These are phyloP conservation scores for Daldinia decipiens DNA, from an alignment of 495 filamentous ascomycete species.

Conservation along the genomic window DNA sequence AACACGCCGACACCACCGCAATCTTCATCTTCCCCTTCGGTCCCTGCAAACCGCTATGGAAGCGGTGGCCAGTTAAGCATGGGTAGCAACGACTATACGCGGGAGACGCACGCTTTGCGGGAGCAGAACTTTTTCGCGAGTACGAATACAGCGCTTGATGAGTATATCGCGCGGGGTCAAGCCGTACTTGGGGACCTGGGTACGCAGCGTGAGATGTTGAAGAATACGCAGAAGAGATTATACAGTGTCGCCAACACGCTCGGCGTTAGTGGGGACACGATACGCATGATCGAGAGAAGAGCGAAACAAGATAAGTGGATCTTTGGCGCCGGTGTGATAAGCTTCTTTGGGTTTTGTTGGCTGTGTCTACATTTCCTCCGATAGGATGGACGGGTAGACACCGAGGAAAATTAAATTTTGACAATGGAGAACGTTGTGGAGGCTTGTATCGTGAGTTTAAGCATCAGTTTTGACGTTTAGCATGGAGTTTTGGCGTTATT, in stretches of 20 bases:
- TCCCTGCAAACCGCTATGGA: conserved; percentile 48
- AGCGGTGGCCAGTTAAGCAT: conserved; percentile 64
- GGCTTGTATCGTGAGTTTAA: not conserved
- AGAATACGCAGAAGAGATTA: conserved; percentile 88
- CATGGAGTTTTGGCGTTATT: conserved; percentile 36
- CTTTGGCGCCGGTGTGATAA: conserved; percentile 84
- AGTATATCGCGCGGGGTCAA: conserved; percentile 90
- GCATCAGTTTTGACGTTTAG: conserved; percentile 23
- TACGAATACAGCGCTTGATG: conserved; percentile 85
- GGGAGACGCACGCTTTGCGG: conserved; percentile 85
- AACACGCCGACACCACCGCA: conserved; percentile 53
- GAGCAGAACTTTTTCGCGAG: conserved; percentile 87
- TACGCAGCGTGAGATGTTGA: conserved; percentile 92
- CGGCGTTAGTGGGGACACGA: conserved; percentile 93
- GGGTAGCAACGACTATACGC: conserved; percentile 65
- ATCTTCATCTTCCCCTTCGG: conserved; percentile 30
- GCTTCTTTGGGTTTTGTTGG: conserved; percentile 96
- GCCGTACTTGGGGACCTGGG: conserved; percentile 89
- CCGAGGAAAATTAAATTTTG: not conserved
- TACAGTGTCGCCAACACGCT: conserved; percentile 95
- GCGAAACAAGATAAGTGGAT: conserved; percentile 98
- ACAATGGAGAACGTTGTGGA: not conserved
- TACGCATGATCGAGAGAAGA: conserved; percentile 91
- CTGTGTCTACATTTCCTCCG: conserved; percentile 83
- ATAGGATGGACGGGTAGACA: conserved; percentile 51